Percentiles rank a stretch among this genome's conserved stretches.
Conservation (phyloP, 257 asterid genomes). For the Datura wrightii region DNA sequence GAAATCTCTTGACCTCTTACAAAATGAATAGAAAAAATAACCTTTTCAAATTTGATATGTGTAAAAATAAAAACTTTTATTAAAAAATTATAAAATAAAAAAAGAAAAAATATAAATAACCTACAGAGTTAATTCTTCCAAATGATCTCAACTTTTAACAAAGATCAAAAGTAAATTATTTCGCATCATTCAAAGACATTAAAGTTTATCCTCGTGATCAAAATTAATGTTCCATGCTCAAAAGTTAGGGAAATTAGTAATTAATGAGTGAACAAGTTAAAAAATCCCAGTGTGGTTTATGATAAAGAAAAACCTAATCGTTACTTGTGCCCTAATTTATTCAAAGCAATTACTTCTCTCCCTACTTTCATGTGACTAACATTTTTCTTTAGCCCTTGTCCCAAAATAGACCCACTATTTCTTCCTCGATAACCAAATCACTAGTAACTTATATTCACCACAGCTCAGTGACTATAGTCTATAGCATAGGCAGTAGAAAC, state of each 20-base stretch:
- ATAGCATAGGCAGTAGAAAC: constrained; percentile 27
- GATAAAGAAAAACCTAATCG: constrained; percentile 42
- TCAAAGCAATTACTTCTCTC: not conserved
- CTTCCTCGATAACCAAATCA: constrained; percentile 59
- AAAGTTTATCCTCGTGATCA: not conserved
- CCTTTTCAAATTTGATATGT: too few species aligned
- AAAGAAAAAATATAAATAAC: too few species aligned
- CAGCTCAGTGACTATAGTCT: not conserved
- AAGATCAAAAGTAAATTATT: too few species aligned
- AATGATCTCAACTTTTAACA: too few species aligned
- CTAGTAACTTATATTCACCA: constrained; percentile 42
- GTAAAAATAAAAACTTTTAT: too few species aligned
- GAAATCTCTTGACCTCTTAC: too few species aligned
- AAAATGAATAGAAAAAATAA: too few species aligned
- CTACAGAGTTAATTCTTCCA: too few species aligned
- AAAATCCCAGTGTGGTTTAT: not conserved
- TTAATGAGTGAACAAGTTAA: too few species aligned
- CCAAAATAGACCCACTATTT: constrained; percentile 72
- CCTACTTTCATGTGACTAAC: constrained; percentile 45
- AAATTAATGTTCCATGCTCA: not conserved
- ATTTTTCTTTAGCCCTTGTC: constrained; percentile 54
- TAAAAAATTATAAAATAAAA: too few species aligned
- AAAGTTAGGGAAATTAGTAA: not conserved
- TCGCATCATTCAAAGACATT: not conserved
- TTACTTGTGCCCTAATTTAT: constrained; percentile 40